phyloP scores from a whole-genome alignment of 129 eudicot genomes.

The Heracleum sosnowskyi region DNA sequence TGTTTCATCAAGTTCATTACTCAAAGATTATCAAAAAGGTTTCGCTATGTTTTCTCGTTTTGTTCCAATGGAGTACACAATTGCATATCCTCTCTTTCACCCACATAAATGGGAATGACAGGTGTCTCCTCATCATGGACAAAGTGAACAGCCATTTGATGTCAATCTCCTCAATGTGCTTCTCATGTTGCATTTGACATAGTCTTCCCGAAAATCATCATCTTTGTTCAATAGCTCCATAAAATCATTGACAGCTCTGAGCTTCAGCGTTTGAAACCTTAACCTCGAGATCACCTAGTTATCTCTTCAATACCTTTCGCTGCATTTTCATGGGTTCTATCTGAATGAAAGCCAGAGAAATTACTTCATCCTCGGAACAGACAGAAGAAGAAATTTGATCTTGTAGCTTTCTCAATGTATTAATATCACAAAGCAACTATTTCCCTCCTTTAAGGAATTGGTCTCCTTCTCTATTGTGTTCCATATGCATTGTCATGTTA shows the following conservation, averaged over 20 bases:
- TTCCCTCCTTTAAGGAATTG: neutral
- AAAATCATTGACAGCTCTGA: slow-evolving; percentile 21
- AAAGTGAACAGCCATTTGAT: slow-evolving; percentile 62
- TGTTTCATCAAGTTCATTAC: no score
- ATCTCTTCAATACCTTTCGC: slow-evolving; percentile 41
- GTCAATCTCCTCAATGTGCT: slow-evolving; percentile 66
- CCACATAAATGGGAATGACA: slow-evolving; percentile 25
- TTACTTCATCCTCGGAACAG: neutral
- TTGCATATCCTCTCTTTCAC: slow-evolving; percentile 28
- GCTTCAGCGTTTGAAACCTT: slow-evolving; percentile 50
- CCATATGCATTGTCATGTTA: slow-evolving; percentile 6
- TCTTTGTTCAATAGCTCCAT: slow-evolving; percentile 72
- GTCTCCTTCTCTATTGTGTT: neutral
- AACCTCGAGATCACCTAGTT: slow-evolving; percentile 46
- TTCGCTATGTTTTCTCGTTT: slow-evolving; percentile 12
- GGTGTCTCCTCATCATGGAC: slow-evolving; percentile 54
- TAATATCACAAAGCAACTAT: neutral
- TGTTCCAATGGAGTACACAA: slow-evolving; percentile 16
- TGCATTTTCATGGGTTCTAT: neutral
- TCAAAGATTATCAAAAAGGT: no score
- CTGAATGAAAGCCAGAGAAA: neutral
- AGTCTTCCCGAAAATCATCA: slow-evolving; percentile 64
- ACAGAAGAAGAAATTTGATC: neutral
- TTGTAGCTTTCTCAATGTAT: neutral
- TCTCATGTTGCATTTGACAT: slow-evolving; percentile 48